Percentiles rank a stretch among this genome's conserved stretches.
Evolutionary conservation across 345 rosid species (phyloP).

Genomic region (Mercurialis annua): DNA sequence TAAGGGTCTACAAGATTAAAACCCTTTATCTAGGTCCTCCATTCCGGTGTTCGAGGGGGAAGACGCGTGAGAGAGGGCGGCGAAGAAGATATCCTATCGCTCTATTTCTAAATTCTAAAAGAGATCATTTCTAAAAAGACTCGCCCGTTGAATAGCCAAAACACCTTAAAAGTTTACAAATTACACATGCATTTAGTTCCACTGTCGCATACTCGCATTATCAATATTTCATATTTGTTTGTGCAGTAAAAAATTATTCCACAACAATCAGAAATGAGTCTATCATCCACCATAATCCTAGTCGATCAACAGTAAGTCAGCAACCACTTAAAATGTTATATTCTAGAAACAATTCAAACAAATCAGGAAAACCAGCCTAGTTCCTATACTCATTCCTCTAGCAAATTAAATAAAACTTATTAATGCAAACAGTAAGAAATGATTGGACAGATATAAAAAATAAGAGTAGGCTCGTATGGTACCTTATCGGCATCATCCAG

Average conservation of each 20-base stretch:
- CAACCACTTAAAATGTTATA: background rate
- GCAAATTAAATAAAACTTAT: background rate
- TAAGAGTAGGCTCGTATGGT: background rate
- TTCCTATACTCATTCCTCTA: background rate
- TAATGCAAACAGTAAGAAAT: background rate
- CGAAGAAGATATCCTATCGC: background rate
- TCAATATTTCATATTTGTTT: background rate
- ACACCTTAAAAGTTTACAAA: background rate
- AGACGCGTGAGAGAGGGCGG: background rate
- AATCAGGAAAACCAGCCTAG: background rate
- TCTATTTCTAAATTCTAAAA: background rate
- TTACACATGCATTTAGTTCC: background rate
- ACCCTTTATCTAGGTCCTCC: background rate
- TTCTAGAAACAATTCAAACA: background rate
- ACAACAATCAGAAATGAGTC: background rate
- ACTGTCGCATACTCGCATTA: background rate
- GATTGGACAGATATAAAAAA: background rate
- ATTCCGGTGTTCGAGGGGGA: background rate
- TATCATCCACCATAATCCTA: background rate
- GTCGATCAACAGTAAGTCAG: background rate
- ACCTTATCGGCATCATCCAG: constrained; percentile 39
- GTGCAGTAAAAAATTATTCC: background rate
- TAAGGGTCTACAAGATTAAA: background rate
- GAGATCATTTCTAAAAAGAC: background rate
- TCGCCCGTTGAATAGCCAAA: background rate